phyloP scores from a whole-genome alignment of 2,329 filamentous ascomycete species.

The Arthroderma sp. region DNA sequence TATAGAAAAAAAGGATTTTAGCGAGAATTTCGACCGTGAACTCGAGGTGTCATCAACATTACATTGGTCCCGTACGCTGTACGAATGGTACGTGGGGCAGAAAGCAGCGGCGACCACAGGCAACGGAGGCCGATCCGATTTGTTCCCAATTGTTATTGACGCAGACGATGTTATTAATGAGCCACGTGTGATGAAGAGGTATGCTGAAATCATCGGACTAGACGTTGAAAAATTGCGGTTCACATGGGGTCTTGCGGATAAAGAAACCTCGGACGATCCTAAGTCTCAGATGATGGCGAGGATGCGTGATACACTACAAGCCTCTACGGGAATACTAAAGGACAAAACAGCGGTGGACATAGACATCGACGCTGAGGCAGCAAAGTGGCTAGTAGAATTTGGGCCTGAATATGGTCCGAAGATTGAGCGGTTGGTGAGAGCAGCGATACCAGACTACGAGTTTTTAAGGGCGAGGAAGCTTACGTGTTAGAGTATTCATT shows the following conservation, averaged over 20 bases:
- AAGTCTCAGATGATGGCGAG: background rate
- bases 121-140: background rate
- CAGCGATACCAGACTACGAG: constrained; percentile 29
- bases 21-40: no score
- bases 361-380: constrained; percentile 21
- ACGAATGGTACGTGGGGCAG: constrained; percentile 22
- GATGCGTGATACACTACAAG: constrained; percentile 19
- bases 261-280: background rate
- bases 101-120: constrained; percentile 7
- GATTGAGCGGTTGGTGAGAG: constrained; percentile 17
- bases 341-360: constrained; percentile 18
- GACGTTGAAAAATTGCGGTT: constrained; percentile 20
- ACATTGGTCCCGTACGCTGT: constrained; percentile 21
- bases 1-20: background rate
- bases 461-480: constrained; percentile 19
- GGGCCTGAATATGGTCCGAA: constrained; percentile 16
- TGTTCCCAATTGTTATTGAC: constrained; percentile 22
- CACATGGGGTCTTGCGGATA: constrained; percentile 16
- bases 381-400: constrained; percentile 27
- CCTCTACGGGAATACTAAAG: constrained; percentile 22
- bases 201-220: constrained; percentile 20
- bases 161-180: constrained; percentile 27
- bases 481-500: background rate
- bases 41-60: constrained; percentile 10
- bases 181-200: constrained; percentile 17